These are phyloP conservation scores for Penicillium silybi DNA, from an alignment of 495 filamentous ascomycete genomes.

Conservation along the genomic window DNA sequence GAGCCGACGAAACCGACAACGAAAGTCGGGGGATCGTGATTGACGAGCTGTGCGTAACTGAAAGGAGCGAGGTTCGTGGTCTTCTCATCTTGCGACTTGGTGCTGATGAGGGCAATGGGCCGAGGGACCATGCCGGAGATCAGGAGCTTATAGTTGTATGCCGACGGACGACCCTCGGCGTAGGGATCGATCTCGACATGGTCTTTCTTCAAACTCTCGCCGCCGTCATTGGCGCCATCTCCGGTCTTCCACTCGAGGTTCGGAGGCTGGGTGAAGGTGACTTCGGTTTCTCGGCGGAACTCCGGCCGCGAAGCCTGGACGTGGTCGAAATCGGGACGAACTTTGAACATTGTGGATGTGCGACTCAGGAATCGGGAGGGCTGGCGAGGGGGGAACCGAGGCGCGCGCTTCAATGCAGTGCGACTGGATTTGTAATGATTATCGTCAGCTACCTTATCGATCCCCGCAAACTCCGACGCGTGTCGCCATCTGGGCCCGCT, in stretches of 20 bases:
- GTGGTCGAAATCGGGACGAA: constrained; percentile 67
- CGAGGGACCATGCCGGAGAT: constrained; percentile 84
- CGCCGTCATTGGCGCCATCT: constrained; percentile 65
- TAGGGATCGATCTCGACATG: constrained; percentile 85
- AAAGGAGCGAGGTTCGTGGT: constrained; percentile 80
- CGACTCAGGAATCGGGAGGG: constrained; percentile 13
- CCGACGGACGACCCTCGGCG: constrained; percentile 58
- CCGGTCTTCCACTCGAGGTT: constrained; percentile 75
- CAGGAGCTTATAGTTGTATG: constrained; percentile 87
- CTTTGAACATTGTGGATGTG: constrained; percentile 27
- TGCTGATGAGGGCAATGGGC: constrained; percentile 65
- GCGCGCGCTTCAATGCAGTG: neutral
- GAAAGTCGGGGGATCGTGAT: constrained; percentile 89
- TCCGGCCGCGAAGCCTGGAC: constrained; percentile 69
- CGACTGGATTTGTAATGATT: constrained; percentile 2
- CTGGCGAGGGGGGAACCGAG: neutral
- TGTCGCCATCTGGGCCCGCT: too few species aligned
- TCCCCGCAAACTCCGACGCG: neutral
- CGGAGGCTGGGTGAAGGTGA: constrained; percentile 65
- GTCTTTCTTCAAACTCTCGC: constrained; percentile 49
- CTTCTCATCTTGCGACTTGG: constrained; percentile 54
- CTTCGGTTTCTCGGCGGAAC: constrained; percentile 49
- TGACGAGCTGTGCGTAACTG: constrained; percentile 77
- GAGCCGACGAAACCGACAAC: constrained; percentile 62
- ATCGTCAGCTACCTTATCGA: neutral